These are phyloP conservation scores for Tricholoma flavovirens DNA, from an alignment of 768 basidiomycete genomes.

Conservation along the genomic window DNA sequence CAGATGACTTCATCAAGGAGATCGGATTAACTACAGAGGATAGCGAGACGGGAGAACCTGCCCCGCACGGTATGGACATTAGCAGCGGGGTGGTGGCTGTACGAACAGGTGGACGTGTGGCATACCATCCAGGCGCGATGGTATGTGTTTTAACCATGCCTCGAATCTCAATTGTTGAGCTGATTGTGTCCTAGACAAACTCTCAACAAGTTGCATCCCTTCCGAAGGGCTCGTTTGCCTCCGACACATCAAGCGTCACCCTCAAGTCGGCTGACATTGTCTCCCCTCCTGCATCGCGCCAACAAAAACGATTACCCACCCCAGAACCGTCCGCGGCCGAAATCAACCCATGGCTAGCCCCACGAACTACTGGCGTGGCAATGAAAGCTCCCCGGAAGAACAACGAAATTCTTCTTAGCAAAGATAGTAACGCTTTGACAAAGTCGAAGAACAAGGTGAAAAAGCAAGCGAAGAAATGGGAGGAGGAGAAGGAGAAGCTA, in stretches of 20 bases:
- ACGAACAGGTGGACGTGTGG: conserved; percentile 63
- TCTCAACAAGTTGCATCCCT: conserved; percentile 10
- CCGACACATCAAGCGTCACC: conserved; percentile 65
- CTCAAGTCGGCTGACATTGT: conserved; percentile 51
- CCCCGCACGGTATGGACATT: conserved; percentile 18
- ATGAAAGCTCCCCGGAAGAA: conserved; percentile 56
- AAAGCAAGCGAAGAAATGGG: conserved; percentile 54
- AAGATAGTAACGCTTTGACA: conserved; percentile 50
- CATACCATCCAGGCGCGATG: conserved; percentile 49
- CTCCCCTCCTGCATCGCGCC: conserved; percentile 35
- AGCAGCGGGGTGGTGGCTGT: conserved; percentile 38
- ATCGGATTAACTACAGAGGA: conserved; percentile 40
- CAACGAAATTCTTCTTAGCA: conserved; percentile 68
- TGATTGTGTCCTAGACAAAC: conserved; percentile 12
- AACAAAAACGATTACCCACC: conserved; percentile 7
- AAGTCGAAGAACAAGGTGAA: conserved; percentile 74
- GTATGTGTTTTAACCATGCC: conserved; percentile 19
- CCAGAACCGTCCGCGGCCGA: conserved; percentile 16
- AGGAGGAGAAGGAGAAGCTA: conserved; percentile 51
- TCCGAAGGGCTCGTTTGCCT: conserved; percentile 27
- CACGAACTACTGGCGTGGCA: conserved; percentile 21
- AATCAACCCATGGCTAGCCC: conserved; percentile 80
- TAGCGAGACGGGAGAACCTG: conserved; percentile 25
- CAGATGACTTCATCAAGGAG: conserved; percentile 70
- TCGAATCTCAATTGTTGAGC: neutral